Evolutionary conservation across 805 yeast species (phyloP).

Genomic region (Starmera caribaea): DNA sequence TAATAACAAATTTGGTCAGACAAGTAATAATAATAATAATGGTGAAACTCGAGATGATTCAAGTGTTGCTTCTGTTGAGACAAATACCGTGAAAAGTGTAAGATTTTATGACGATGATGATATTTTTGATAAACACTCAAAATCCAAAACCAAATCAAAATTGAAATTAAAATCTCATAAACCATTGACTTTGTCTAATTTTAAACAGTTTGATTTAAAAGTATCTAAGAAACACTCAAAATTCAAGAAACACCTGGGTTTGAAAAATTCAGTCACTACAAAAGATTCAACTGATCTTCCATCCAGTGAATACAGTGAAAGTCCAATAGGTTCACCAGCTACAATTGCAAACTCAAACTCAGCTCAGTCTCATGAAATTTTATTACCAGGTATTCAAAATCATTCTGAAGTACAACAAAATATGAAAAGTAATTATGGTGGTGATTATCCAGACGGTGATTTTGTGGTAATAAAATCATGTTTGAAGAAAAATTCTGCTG

Average conservation of each 20-base stretch:
- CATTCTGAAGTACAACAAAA: neutral
- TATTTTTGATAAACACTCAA: no score
- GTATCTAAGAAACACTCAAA: neutral
- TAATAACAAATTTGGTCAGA: no score
- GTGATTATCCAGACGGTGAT: no score
- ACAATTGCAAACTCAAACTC: neutral
- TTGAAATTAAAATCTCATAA: no score
- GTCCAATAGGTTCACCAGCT: constrained; percentile 11
- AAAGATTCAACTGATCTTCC: neutral
- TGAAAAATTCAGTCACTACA: neutral
- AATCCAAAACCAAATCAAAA: no score
- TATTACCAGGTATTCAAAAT: neutral
- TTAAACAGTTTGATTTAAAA: no score
- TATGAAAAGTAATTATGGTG: no score
- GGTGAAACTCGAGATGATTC: no score
- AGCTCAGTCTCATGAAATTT: neutral
- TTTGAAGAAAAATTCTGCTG: neutral
- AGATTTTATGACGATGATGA: neutral
- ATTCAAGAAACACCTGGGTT: neutral
- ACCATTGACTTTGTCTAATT: no score
- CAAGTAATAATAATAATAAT: no score
- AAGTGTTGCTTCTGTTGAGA: no score
- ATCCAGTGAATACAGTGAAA: constrained; percentile 16
- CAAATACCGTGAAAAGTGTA: no score
- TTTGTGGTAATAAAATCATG: neutral